Conservation (phyloP, 2,329 filamentous ascomycete genomes). For the Pseudocercospora crystallina region DNA sequence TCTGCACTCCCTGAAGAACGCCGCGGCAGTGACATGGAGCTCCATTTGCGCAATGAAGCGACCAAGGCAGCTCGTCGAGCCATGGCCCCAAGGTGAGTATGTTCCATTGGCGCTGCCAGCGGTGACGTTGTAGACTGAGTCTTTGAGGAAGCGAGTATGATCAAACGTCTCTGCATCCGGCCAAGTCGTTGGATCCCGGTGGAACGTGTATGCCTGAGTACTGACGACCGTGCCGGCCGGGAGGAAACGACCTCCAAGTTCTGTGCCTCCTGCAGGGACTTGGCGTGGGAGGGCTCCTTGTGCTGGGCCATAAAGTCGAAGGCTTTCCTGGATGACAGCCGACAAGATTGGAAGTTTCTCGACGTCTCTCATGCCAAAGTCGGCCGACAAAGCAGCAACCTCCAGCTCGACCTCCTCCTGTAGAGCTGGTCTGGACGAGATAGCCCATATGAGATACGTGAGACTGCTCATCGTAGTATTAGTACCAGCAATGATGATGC, state of each 20-base stretch:
- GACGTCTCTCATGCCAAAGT: too few relatives aligned
- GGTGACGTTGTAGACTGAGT: constrained; percentile 1
- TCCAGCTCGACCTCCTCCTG: constrained; percentile 29
- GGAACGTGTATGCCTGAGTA: constrained; percentile 30
- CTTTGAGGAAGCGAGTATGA: constrained; percentile 18
- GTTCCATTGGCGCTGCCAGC: constrained; percentile 19
- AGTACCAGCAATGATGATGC: constrained; percentile 32
- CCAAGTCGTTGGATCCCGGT: constrained; percentile 26
- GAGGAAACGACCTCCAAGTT: constrained; percentile 22
- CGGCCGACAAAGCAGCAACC: too few relatives aligned
- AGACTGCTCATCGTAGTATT: constrained; percentile 33
- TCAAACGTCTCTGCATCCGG: constrained; percentile 28
- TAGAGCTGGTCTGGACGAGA: constrained; percentile 25
- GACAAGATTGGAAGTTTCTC: constrained; percentile 24
- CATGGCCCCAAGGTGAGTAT: constrained; percentile 29
- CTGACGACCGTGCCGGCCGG: constrained; percentile 24
- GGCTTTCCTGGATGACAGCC: constrained; percentile 28
- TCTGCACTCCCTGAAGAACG: constrained; percentile 27
- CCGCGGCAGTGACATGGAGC: constrained; percentile 23
- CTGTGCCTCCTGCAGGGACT: constrained; percentile 23
- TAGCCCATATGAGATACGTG: constrained; percentile 33
- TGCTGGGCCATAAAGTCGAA: constrained; percentile 33
- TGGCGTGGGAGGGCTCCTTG: too few relatives aligned
- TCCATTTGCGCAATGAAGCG: constrained; percentile 32
- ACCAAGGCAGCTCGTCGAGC: constrained; percentile 25